Conservation (phyloP, 2,329 filamentous ascomycete genomes). For the Penicillium sp. region DNA sequence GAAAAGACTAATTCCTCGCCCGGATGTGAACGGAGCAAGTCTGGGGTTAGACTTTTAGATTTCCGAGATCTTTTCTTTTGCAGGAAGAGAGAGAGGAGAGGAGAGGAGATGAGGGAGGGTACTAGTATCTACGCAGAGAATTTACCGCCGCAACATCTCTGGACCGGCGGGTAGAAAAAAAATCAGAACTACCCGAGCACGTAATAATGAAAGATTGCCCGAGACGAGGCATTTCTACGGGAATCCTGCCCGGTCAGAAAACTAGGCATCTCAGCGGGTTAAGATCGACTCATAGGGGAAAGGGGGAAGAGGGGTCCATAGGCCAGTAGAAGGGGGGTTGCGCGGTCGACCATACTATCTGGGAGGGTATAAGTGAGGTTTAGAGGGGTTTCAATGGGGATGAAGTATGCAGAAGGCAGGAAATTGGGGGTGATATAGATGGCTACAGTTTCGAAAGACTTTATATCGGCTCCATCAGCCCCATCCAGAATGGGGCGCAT, state of each 20-base stretch:
- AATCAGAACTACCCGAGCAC: not conserved
- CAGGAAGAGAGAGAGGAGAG: not conserved
- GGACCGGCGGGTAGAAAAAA: not conserved
- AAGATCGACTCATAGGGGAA: not conserved
- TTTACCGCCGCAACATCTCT: not conserved
- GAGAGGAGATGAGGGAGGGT: not conserved
- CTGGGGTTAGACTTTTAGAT: not conserved
- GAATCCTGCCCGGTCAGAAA: not conserved
- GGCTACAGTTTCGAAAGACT: slow-evolving; percentile 1
- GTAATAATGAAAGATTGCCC: not conserved
- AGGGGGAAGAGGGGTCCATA: not conserved
- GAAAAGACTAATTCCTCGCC: not conserved
- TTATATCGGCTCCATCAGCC: slow-evolving; percentile 3
- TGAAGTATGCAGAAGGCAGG: not conserved
- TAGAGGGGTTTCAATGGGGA: not conserved
- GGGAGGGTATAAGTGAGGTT: not conserved
- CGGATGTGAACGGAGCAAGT: slow-evolving; percentile 2
- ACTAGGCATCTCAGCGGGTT: not conserved
- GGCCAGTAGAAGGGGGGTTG: not conserved
- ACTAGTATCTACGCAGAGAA: not conserved
- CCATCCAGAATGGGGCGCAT: not conserved
- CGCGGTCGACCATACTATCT: not conserved
- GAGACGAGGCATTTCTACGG: not conserved
- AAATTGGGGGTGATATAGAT: not conserved
- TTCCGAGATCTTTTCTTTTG: not conserved